phyloP scores from a whole-genome alignment of 2,329 filamentous ascomycete genomes.

The Sporothrix phasma region DNA sequence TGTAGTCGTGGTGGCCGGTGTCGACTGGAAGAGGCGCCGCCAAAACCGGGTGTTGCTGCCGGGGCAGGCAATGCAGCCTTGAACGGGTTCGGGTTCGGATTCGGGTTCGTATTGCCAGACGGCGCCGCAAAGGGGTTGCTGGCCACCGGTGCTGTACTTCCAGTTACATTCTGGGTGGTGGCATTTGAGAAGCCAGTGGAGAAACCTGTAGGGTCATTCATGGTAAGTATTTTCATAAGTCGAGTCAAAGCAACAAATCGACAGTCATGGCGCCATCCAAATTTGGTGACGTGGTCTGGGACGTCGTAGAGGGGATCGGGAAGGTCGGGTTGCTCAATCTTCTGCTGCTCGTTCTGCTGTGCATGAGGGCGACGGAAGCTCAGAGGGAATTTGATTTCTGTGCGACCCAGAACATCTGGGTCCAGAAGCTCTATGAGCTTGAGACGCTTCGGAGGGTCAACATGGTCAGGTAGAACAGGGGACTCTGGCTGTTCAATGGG shows the following conservation, averaged over 20 bases:
- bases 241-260: not conserved
- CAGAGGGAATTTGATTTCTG: not conserved
- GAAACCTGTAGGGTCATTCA: constrained; percentile 3
- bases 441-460: too few relatives aligned
- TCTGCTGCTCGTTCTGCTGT: not conserved
- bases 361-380: not conserved
- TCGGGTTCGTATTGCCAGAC: too few relatives aligned
- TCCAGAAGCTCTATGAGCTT: too few relatives aligned
- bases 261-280: not conserved
- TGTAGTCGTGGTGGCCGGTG: not conserved
- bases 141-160: not conserved
- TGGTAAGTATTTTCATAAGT: constrained; percentile 5
- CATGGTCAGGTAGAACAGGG: too few relatives aligned
- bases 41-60: not conserved
- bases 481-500: too few relatives aligned
- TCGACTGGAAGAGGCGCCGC: not conserved
- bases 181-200: not conserved
- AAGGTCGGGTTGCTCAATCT: not conserved
- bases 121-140: constrained; percentile 10
- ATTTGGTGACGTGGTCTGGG: not conserved
- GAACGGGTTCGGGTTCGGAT: too few relatives aligned
- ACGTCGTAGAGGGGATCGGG: not conserved
- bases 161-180: not conserved
- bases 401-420: too few relatives aligned
- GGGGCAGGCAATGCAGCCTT: not conserved